phyloP scores from a whole-genome alignment of 1,284 basidiomycete genomes.

The Macrocystidia cucumis region DNA sequence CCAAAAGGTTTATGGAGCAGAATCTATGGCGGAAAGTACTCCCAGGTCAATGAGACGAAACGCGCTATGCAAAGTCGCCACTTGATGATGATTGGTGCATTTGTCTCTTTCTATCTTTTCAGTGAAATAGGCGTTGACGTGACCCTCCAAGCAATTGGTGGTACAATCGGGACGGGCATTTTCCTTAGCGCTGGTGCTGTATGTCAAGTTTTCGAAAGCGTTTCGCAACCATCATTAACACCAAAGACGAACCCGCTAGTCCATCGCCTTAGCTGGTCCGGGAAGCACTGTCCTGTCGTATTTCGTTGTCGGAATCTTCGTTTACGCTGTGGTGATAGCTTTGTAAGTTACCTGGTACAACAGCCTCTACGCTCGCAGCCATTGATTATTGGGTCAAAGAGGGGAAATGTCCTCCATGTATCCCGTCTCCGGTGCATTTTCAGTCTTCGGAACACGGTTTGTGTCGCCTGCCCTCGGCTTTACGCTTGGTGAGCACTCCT shows the following conservation, averaged over 20 bases:
- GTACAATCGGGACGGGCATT: slow-evolving; percentile 23
- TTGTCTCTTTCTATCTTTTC: background rate
- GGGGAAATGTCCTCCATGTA: slow-evolving; percentile 26
- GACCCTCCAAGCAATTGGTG: slow-evolving; percentile 17
- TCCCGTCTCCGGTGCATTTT: slow-evolving; percentile 42
- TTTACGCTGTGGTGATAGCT: slow-evolving; percentile 44
- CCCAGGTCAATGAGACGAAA: slow-evolving; percentile 15
- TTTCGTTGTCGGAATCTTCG: slow-evolving; percentile 40
- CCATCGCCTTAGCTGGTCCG: slow-evolving; percentile 33
- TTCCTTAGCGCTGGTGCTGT: slow-evolving; percentile 23
- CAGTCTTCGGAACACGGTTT: slow-evolving; percentile 36
- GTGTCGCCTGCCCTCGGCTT: slow-evolving; percentile 47
- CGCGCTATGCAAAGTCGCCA: slow-evolving; percentile 22
- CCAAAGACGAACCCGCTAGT: slow-evolving; percentile 11
- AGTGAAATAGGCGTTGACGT: background rate
- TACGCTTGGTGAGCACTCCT: slow-evolving; percentile 30
- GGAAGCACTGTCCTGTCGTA: slow-evolving; percentile 43
- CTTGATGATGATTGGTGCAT: slow-evolving; percentile 23
- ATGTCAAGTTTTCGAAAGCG: slow-evolving; percentile 1
- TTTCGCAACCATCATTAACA: background rate
- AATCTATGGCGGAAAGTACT: too few species aligned
- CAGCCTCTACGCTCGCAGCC: background rate
- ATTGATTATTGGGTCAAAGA: slow-evolving; percentile 13
- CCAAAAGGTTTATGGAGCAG: too few species aligned
- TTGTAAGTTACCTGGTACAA: slow-evolving; percentile 21